Base-by-base conservation (phyloP, 306 rosid species). In the Trifolium pratense region DNA sequence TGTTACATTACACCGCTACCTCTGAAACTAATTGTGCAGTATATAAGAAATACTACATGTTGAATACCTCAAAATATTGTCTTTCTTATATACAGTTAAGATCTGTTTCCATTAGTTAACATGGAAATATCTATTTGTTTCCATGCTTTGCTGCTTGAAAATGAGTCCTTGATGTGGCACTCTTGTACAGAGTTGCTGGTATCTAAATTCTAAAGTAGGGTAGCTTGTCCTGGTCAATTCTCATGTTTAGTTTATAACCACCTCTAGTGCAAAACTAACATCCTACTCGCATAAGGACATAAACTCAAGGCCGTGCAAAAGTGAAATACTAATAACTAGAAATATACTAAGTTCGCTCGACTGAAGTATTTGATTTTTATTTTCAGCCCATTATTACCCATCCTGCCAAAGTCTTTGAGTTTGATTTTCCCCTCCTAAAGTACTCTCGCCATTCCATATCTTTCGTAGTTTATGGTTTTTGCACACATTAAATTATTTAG, bases 11-110 rank as follows among this genome's bases (percentile, higher is more conserved):
- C 31, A 9, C 64, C 75, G 29, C 62, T 82, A 40, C 53, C 79
- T 71, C 78, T 78, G 67, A 57, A 77, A 73, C 52, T 79, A 59
- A 42, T 71, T 61, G 51, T 74, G 37, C 52, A 37, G 16, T 60
- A 51, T 73, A 26, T 49, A 18, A 20, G 20, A 69, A 56, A 70
- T 55, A 74, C 13, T 68, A 32, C 64, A 62, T 58, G 67, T 52
- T 15, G 67, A 31, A 59, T 29, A 42, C 62, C 43, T 46, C 49
- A 49, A 37, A 36, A 20, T 62, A 17, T 15, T 58, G 29, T 65
- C 74, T 73, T 68, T 61, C 69, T 66, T 46, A 7, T 16, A 32
- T 21, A 16, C 56, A 51, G 13, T 71, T 60, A 53, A 74, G 53
- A 26, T 63, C 39, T 49, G 51, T 18, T 42, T 11, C 5, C 46